Evolutionary conservation across 2,329 filamentous ascomycete species (phyloP), one percentile per base, ranked within the genome.

Genomic region (Lasiodiplodia gonubiensis): DNA sequence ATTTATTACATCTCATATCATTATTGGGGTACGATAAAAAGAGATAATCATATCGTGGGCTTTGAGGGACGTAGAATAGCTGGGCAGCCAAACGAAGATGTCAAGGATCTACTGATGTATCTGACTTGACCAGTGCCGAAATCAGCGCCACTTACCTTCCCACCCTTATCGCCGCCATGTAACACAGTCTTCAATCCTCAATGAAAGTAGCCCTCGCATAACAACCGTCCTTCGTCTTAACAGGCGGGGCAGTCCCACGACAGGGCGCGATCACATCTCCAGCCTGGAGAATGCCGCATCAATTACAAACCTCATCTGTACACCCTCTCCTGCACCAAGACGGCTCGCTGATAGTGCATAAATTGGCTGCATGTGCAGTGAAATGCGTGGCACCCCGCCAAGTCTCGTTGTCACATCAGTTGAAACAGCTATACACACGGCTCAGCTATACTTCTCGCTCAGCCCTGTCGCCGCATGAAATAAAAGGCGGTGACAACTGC

Each of bases 401-500:
- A 21, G 12, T 7, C 5, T 33, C 37, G n/a, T 11, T 18, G 23
- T 60, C 35, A 60, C 30, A 21, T 18, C 27, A 63, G 46, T 51
- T 63, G 59, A 63, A 63, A 51, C 59, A 23, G 23, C 39, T 63
- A 63, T 63, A 63, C 46, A 30, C 59, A 52, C 30, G 46, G 59
- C 42, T 27, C 59, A 51, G 10, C 30, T 63, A 63, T 37, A 63
- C 30, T 8, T 11, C 57, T 61, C 57, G 57, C 46, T 63, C 59
- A 51, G 59, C 59, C 42, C 59, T 37, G 46, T 37, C 46, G 30
- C 16, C 23, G 21, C 35, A 37, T 39, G 10, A 30, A 11, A 37
- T n/a, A 33, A 21, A 35, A 12, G n/a, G n/a, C 8, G n/a, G 53
- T 27, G 49, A 33, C 33, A 21, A 23, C 53, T 21, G 8, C 33